A percentile compares a stretch with the other conserved stretches of the same genome.
phyloP scores from a whole-genome alignment of 108 stramenopile genomes.

The Thalassiosira profunda region DNA sequence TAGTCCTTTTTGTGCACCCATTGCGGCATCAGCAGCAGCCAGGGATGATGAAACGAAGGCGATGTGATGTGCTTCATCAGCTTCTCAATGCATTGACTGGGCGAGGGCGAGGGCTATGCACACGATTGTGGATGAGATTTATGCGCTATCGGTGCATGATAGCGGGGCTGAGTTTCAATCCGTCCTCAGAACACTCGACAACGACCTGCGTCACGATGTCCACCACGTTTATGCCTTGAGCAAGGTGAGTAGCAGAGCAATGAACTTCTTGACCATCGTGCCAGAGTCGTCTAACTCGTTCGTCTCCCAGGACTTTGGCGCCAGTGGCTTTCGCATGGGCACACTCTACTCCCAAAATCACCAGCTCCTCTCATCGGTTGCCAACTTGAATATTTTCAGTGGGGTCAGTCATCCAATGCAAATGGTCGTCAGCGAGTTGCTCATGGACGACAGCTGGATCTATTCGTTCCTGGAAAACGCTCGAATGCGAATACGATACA shows the following conservation, averaged over 20 bases:
- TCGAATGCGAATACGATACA: slow-evolving; percentile 48
- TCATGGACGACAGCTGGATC: slow-evolving; percentile 84
- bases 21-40: slow-evolving; percentile 81
- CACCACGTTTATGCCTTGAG: slow-evolving; percentile 92
- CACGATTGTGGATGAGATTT: slow-evolving; percentile 90
- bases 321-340: slow-evolving; percentile 88
- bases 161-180: slow-evolving; percentile 65
- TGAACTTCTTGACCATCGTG: too few relatives aligned
- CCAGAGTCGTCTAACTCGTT: too few relatives aligned
- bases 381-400: slow-evolving; percentile 78
- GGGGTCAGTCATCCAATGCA: slow-evolving; percentile 86
- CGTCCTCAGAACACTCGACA: slow-evolving; percentile 61
- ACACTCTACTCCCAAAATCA: slow-evolving; percentile 88
- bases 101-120: slow-evolving; percentile 75
- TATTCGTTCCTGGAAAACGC: slow-evolving; percentile 73
- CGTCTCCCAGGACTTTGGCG: slow-evolving; percentile 95
- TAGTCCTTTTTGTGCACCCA: slow-evolving; percentile 91
- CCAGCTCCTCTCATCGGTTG: slow-evolving; percentile 53
- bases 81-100: slow-evolving; percentile 81
- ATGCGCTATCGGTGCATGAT: slow-evolving; percentile 75
- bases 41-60: slow-evolving; percentile 56
- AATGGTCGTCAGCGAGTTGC: slow-evolving; percentile 75
- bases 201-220: slow-evolving; percentile 80
- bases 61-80: slow-evolving; percentile 74
- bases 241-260: too few relatives aligned